Evolutionary conservation across 2,329 filamentous ascomycete species (phyloP), one percentile per base, ranked within the genome.

Genomic region (Saccharata proteae): DNA sequence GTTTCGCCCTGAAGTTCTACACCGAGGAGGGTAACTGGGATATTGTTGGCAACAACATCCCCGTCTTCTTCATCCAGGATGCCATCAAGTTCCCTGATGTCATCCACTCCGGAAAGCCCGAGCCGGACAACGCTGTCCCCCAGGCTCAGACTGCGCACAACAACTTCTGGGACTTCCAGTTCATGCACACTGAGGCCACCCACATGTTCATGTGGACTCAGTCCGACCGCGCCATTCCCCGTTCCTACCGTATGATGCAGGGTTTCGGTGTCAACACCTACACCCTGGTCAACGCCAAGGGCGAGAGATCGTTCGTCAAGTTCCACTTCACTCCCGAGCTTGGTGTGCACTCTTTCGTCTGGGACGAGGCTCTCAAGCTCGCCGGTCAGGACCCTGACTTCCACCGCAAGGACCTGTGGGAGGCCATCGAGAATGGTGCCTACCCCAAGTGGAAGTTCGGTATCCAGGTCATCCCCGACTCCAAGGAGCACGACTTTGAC

Each of bases 201-300:
- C 79, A 85, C 51, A 84, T 83, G 77, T 79, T 71, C 43, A 73
- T 81, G 64, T 86, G 80, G 80, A 61, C 74, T 17, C 81, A 84
- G 75, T 79, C 72, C 6, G 81, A 85, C 48, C 68, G 79, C 16
- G 65, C 66, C 0, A 83, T 83, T 34, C 80, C 80, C 2, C 69
- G 78, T 3, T 82, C 77, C 0, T 85, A 67, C 55, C 74, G 81
- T 15, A 85, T 85, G 79, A 85, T 88, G 77, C 79, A 88, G 42
- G 81, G 81, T 0, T 88, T 86, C 35, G 80, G 81, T 32, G 81
- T 88, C 43, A 85, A 88, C 54, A 86, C 82, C 0, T 88, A 65
- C 44, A 79, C 71, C 0, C 64, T 85, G 2, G 62, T 65, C 38
- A 84, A 84, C 38, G 68, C 65, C 15, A 65, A 78, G 40, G 79